phyloP scores from a whole-genome alignment of 176 grass and related monocot genomes.

The Lolium rigidum region DNA sequence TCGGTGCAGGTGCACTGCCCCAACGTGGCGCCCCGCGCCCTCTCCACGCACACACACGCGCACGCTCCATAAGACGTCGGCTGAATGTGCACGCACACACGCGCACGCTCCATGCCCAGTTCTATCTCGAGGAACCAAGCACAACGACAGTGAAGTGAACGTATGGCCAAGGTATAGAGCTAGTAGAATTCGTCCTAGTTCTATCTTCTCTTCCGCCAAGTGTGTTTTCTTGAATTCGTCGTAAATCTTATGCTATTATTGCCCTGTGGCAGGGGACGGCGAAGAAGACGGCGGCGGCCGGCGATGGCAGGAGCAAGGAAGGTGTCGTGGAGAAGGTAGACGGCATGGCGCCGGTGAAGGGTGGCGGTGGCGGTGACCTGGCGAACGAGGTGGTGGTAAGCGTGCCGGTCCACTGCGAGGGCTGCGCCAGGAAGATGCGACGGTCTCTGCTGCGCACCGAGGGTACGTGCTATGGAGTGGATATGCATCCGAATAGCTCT shows the following conservation, averaged over 20 bases:
- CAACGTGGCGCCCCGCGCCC: not conserved
- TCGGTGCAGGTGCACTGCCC: not conserved
- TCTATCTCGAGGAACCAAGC: not conserved
- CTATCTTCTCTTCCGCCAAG: too few species aligned
- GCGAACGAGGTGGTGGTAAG: conserved; percentile 47
- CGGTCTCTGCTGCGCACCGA: conserved; percentile 49
- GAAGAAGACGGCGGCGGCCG: not conserved
- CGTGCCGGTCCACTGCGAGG: conserved; percentile 65
- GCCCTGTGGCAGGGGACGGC: not conserved
- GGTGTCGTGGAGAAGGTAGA: not conserved
- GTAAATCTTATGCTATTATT: not conserved
- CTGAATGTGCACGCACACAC: not conserved
- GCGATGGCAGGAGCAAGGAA: not conserved
- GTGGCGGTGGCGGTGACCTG: not conserved
- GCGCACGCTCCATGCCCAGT: not conserved
- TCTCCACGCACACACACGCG: not conserved
- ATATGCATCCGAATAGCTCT: not conserved
- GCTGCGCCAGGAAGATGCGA: conserved; percentile 66
- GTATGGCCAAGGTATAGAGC: conserved; percentile 10
- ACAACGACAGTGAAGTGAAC: not conserved
- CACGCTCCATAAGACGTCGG: not conserved
- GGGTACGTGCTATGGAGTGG: conserved; percentile 32
- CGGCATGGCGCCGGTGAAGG: conserved; percentile 15
- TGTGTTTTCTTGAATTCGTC: not conserved
- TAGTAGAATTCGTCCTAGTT: not conserved